A percentile compares a stretch with the other conserved stretches of the same genome.
Evolutionary conservation across 192 early-diverging fungal species (phyloP).

Genomic region (Piromyces finnis): DNA sequence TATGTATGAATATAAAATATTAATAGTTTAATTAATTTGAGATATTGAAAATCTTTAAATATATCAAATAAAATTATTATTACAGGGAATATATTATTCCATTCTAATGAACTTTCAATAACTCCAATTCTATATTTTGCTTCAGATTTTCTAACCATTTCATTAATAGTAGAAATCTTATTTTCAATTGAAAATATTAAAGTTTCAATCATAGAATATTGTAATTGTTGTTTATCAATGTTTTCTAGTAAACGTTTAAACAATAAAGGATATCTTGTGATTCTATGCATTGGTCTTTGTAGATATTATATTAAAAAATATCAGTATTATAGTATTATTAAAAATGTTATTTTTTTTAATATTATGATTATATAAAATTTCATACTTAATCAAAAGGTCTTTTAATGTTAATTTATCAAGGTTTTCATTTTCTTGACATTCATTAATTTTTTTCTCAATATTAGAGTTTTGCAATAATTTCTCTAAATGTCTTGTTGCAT

Average conservation of each 20-base stretch:
- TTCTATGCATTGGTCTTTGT: background rate
- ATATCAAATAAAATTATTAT: too few species aligned
- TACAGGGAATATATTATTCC: constrained; percentile 22
- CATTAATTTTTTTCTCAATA: background rate
- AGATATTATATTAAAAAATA: too few species aligned
- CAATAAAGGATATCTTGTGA: background rate
- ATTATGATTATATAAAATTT: background rate
- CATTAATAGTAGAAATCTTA: constrained; percentile 17
- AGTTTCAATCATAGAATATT: background rate
- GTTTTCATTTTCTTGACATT: background rate
- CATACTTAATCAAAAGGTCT: background rate
- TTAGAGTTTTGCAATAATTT: background rate
- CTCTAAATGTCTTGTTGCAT: background rate
- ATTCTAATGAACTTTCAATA: constrained; percentile 29
- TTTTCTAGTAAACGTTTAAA: background rate
- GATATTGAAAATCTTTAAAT: too few species aligned
- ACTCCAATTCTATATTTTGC: constrained; percentile 13
- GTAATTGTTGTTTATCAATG: background rate
- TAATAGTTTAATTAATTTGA: too few species aligned
- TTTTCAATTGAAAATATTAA: constrained; percentile 8
- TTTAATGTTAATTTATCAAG: background rate
- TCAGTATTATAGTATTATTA: too few species aligned
- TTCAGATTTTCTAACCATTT: constrained; percentile 15
- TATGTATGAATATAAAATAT: too few species aligned
- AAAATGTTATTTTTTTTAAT: background rate